Percentiles rank a stretch among this genome's conserved stretches.
Evolutionary conservation across 2,329 filamentous ascomycete genomes (phyloP).

Genomic region (Colletotrichum destructivum): DNA sequence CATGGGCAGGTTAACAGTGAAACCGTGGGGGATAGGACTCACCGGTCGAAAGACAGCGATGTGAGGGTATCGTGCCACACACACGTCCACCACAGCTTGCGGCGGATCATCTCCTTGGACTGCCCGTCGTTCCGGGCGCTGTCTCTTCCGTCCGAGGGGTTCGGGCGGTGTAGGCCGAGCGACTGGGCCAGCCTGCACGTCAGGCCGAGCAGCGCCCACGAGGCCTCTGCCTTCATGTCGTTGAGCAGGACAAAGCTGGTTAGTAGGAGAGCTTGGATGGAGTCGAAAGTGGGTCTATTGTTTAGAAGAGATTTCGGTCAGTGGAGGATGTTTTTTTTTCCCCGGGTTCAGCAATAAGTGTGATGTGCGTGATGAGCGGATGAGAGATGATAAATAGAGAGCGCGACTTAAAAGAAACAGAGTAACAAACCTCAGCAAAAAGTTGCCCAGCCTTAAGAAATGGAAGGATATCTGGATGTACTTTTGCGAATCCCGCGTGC

Average conservation of each 20-base stretch:
- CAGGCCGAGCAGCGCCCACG: constrained; percentile 75
- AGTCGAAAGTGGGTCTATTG: constrained; percentile 73
- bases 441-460: constrained; percentile 75
- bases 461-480: constrained; percentile 77
- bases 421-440: constrained; percentile 66
- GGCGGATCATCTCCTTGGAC: constrained; percentile 68
- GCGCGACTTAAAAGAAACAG: too few relatives aligned
- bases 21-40: constrained; percentile 38
- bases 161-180: constrained; percentile 70
- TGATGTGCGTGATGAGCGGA: neutral
- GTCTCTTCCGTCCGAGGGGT: constrained; percentile 62
- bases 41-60: constrained; percentile 77
- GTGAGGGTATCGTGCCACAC: constrained; percentile 78
- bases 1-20: too few relatives aligned
- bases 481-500: constrained; percentile 72
- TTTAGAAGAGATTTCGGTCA: constrained; percentile 25
- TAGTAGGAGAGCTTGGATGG: constrained; percentile 75
- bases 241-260: constrained; percentile 76
- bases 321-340: constrained; percentile 11
- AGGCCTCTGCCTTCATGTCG: constrained; percentile 79
- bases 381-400: too few relatives aligned
- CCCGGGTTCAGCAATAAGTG: neutral
- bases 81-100: constrained; percentile 75
- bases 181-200: constrained; percentile 77
- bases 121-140: constrained; percentile 59